A percentile compares a stretch with the other conserved stretches of the same genome.
Evolutionary conservation across 2,329 filamentous ascomycete genomes (phyloP).

Genomic region (Cryoendolithus antarcticus): DNA sequence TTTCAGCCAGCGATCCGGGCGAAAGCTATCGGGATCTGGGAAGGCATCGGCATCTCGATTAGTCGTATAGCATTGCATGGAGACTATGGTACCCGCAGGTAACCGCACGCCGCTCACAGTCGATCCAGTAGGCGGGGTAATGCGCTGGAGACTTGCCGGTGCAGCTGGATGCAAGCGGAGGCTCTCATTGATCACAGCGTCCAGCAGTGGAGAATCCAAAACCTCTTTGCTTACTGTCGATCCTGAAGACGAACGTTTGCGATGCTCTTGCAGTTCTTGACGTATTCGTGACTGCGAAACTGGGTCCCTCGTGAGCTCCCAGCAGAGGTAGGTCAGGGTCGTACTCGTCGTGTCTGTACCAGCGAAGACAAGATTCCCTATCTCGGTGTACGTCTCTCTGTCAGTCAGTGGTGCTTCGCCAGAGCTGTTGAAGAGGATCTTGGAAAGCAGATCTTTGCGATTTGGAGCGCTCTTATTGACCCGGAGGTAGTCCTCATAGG

Average conservation of each 20-base stretch:
- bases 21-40: too few species aligned
- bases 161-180: slow-evolving; percentile 22
- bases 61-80: too few species aligned
- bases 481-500: too few species aligned
- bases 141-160: slow-evolving; percentile 18
- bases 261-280: slow-evolving; percentile 8
- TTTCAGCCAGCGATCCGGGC: too few species aligned
- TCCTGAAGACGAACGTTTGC: slow-evolving; percentile 13
- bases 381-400: slow-evolving; percentile 16
- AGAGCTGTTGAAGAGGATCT: slow-evolving; percentile 18
- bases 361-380: slow-evolving; percentile 18
- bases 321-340: slow-evolving; percentile 20
- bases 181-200: slow-evolving; percentile 27
- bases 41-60: too few species aligned
- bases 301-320: slow-evolving; percentile 16
- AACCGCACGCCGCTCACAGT: slow-evolving; percentile 15
- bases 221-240: slow-evolving; percentile 16
- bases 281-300: slow-evolving; percentile 16
- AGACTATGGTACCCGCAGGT: too few species aligned
- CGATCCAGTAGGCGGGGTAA: slow-evolving; percentile 15
- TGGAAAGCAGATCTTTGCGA: slow-evolving; percentile 10
- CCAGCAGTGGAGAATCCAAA: slow-evolving; percentile 2
- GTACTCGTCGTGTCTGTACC: slow-evolving; percentile 23
- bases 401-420: slow-evolving; percentile 13
- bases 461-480: slow-evolving; percentile 12